Base-by-base conservation (phyloP, 2,329 filamentous ascomycete genomes). In the Colletotrichum viniferum region DNA sequence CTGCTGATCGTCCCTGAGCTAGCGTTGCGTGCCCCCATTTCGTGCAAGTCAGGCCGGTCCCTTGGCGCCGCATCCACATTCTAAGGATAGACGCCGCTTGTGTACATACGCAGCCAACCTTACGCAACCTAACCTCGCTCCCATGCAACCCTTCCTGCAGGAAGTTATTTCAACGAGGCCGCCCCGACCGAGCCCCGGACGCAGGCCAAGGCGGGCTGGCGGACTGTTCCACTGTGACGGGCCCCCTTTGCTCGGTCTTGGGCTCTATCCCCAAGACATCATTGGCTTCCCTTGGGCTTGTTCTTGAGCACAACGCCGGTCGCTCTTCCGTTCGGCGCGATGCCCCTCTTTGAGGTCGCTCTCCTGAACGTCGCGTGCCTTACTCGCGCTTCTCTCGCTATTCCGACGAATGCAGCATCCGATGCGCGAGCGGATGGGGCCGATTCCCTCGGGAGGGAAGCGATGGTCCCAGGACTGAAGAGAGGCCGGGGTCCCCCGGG, bases 131-230 rank as follows among this genome's bases (percentile, higher is more conserved):
- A 43, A 43, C 55, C 28, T 26, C 69, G 30, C 36, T 60, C 56
- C 58, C 58, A 12, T 24, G 28, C 18, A 62, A 48, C 36, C 61
- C 48, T 26, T 72, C n/a, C n/a, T 32, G 13, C 21, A 24, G 13
- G n/a, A 43, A 62, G 69, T 66, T 30, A 62, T 56, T 55, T 55
- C 21, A 52, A 55, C 61, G 32, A n/a, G 21, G 21, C 26, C 68
- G 72, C 69, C 73, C 48, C 64, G 69, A 61, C 70, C 69, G 64
- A 76, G 56, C 69, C 69, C 34, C 28, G 56, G 63, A 63, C 58
- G 73, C 69, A 73, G 58, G 63, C 69, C 73, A 73, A 76, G 70
- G 52, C n/a, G 43, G 72, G 13, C 43, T 52, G 70, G 52, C n/a
- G 43, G 64, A 55, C 56, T 73, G 73, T 68, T 71, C 69, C 73